phyloP scores from a whole-genome alignment of 2,329 filamentous ascomycete species.

The Dothistroma septosporum region DNA sequence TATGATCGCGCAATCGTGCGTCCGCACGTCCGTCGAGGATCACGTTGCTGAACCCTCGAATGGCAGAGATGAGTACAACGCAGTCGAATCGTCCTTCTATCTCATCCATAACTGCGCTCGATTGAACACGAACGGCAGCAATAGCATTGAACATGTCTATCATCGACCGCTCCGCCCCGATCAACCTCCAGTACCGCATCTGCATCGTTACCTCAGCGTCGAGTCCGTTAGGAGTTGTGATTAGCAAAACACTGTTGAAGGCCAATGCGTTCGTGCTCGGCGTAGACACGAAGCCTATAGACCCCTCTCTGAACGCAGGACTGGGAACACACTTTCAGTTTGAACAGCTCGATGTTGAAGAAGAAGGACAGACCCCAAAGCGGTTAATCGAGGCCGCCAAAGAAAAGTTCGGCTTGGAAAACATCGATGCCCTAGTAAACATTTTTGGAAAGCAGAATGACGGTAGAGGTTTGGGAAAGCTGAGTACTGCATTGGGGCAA shows the following conservation, averaged over 20 bases:
- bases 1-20: not conserved
- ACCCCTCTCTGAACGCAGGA: conserved; percentile 19
- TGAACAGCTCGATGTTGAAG: conserved; percentile 12
- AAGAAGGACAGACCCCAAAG: conserved; percentile 2
- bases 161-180: conserved; percentile 16
- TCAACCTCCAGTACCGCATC: conserved; percentile 23
- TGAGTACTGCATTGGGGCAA: conserved; percentile 7
- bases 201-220: conserved; percentile 22
- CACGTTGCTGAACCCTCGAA: not conserved
- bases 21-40: not conserved
- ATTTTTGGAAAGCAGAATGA: conserved; percentile 6
- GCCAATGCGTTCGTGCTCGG: conserved; percentile 25
- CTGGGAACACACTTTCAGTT: conserved; percentile 25
- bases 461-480: conserved; percentile 1
- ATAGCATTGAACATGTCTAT: conserved; percentile 19
- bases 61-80: not conserved
- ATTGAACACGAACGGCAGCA: not conserved
- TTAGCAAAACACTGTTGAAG: conserved; percentile 25
- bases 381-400: conserved; percentile 12
- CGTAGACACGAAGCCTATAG: conserved; percentile 17
- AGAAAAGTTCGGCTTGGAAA: conserved; percentile 21
- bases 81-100: not conserved
- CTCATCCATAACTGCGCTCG: not conserved
- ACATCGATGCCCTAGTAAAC: conserved; percentile 19
- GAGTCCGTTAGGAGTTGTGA: conserved; percentile 17